Conservation (phyloP, 805 yeast species). For the Starmerella potacharoeniae region DNA sequence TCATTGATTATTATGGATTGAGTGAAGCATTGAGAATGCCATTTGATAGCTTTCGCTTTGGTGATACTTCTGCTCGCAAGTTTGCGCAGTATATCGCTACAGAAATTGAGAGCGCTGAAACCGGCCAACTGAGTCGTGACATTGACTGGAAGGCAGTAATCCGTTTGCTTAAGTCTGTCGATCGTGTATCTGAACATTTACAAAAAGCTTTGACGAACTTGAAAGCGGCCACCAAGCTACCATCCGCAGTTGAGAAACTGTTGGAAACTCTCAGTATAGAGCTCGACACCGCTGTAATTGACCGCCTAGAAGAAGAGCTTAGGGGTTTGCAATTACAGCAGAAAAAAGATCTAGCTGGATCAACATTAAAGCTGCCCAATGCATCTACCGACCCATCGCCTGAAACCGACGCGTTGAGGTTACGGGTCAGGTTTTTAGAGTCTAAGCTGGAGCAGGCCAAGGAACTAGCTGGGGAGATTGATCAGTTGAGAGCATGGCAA, state of each 20-base stretch:
- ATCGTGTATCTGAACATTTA: not conserved
- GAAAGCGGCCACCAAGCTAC: not conserved
- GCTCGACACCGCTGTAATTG: not conserved
- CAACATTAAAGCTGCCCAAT: not conserved
- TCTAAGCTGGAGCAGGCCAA: slow-evolving; percentile 12
- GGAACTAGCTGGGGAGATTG: slow-evolving; percentile 10
- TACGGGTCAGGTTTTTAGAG: slow-evolving; percentile 9
- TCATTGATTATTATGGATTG: slow-evolving; percentile 4
- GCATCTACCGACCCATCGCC: not conserved
- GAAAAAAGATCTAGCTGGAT: not conserved
- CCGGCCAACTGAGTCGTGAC: not conserved
- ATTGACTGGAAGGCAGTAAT: not conserved
- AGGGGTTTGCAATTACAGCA: not conserved
- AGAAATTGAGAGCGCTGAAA: not conserved
- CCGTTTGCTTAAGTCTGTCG: not conserved
- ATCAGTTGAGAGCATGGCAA: not conserved
- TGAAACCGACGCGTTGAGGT: not conserved
- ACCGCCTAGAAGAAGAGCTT: not conserved
- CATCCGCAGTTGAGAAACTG: not conserved
- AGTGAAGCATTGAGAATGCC: not conserved
- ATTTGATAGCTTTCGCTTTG: not conserved
- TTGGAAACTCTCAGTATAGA: not conserved
- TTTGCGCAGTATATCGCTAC: not conserved
- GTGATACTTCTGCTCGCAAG: not conserved
- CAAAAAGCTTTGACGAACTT: not conserved